Percentiles rank a stretch among this genome's conserved stretches.
Conservation (phyloP, 495 filamentous ascomycete genomes). For the Aspergillus heteromorphus region DNA sequence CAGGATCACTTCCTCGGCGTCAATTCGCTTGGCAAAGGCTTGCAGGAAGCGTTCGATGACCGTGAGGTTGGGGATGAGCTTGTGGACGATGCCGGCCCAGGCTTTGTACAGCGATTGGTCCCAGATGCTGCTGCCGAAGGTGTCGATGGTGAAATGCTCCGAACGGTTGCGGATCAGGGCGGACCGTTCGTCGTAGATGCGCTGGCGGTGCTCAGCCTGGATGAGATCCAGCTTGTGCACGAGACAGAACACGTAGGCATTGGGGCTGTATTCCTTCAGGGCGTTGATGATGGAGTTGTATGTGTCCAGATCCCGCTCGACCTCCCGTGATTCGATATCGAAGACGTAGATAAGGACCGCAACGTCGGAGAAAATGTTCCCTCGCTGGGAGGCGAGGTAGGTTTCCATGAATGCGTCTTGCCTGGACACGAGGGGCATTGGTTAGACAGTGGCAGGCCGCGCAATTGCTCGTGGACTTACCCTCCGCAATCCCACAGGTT, state of each 20-base stretch:
- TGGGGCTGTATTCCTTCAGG: conserved; percentile 74
- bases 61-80: conserved; percentile 87
- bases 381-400: conserved; percentile 87
- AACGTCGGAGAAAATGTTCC: conserved; percentile 93
- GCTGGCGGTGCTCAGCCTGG: conserved; percentile 66
- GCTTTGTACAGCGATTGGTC: conserved; percentile 97
- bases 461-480: conserved; percentile 34
- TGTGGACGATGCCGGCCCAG: conserved; percentile 96
- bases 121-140: conserved; percentile 95
- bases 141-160: conserved; percentile 61
- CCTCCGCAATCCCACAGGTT: conserved; percentile 99
- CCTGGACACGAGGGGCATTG: conserved; percentile 23
- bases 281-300: conserved; percentile 84
- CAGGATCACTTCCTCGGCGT: conserved; percentile 89
- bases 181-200: conserved; percentile 75
- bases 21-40: conserved; percentile 71
- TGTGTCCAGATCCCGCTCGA: conserved; percentile 82
- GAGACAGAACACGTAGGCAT: conserved; percentile 82
- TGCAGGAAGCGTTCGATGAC: conserved; percentile 80
- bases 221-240: conserved; percentile 99
- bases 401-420: conserved; percentile 99
- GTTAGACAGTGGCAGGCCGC: neutral
- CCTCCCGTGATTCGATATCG: conserved; percentile 92
- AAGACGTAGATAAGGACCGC: conserved; percentile 99
- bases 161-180: conserved; percentile 67